Base-by-base conservation (phyloP, 1,284 basidiomycete species). In the Cryptococcus sp. region DNA sequence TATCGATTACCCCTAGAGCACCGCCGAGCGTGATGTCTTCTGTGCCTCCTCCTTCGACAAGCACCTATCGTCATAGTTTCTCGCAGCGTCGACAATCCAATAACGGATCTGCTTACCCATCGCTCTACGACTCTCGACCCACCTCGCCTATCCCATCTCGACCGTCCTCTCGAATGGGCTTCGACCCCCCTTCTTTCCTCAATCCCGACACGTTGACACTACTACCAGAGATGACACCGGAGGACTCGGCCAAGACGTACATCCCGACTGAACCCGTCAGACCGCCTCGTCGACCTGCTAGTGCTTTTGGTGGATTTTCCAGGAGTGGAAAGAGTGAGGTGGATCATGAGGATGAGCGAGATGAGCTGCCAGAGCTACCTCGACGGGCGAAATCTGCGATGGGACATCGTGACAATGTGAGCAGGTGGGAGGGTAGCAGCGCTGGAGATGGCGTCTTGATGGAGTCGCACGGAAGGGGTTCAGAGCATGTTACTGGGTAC, bases 121-220 rank as follows among this genome's bases (percentile, higher is more conserved):
- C 14, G 14, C 11, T 22, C 39, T 36, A 38, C 22, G 31, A 45
- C 18, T 34, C 47, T 9, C 39, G 52, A 7, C 38, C 57, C 21
- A 50, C 23, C 19, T 45, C 52, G 14, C 46, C 47, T 18, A 46
- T 21, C 11, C 53, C 7, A 35, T 50, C 44, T 40, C 43, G 42
- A 22, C 34, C 53, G 41, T 22, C 48, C n/a, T 43, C 53, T 23
- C 48, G 46, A 46, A 28, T 52, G 51, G 54, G 60, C 19, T 62
- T 72, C 52, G 50, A 68, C 44, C 56, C 66, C 25, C 63, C 71
- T n/a, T 57, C 59, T 18, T 53, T 68, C 49, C 56, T 71, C 35
- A 60, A 69, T 57, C 65, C 72, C 2, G 65, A 68, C 38, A 52
- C 62, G 0, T 49, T 74, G 14, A 74, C 72, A 3, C 43, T 74